Conservation (phyloP, 2,329 filamentous ascomycete species). For the Leptographium radiaticola region DNA sequence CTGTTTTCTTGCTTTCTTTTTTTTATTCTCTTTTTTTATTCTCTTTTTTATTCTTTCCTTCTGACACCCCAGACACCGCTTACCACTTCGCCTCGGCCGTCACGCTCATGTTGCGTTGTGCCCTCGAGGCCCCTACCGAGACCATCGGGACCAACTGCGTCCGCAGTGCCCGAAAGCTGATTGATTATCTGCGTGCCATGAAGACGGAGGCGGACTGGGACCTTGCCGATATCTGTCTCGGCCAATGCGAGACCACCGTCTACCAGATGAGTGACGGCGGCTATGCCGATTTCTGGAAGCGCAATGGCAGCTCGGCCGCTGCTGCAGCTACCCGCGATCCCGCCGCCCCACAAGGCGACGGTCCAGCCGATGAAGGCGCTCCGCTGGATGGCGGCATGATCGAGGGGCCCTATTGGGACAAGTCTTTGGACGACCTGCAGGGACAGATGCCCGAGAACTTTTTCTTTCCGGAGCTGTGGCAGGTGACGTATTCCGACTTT, state of each 20-base stretch:
- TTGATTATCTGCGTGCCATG: not conserved
- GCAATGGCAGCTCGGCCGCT: not conserved
- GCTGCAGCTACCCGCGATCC: too few species aligned
- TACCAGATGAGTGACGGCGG: conserved; percentile 1
- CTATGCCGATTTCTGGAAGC: not conserved
- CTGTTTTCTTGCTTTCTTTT: too few species aligned
- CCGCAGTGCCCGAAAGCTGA: not conserved
- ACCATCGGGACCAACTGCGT: not conserved
- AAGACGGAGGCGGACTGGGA: conserved; percentile 1
- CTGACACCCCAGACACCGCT: not conserved
- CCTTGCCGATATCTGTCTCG: conserved; percentile 2
- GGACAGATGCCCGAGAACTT: conserved; percentile 2
- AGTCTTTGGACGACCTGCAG: not conserved
- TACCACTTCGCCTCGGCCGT: conserved; percentile 3
- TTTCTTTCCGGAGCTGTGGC: conserved; percentile 4
- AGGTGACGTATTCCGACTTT: not conserved
- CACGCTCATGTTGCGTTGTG: conserved; percentile 3
- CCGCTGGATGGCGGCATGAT: not conserved
- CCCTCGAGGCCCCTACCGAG: not conserved
- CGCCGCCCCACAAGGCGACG: too few species aligned
- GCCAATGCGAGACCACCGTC: conserved; percentile 2
- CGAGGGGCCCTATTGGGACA: not conserved
- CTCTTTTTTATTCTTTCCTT: not conserved
- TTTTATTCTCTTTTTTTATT: too few species aligned
- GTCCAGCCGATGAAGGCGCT: too few species aligned